These are phyloP conservation scores for Misopates orontium DNA, from an alignment of 257 asterid species.

Conservation along the genomic window DNA sequence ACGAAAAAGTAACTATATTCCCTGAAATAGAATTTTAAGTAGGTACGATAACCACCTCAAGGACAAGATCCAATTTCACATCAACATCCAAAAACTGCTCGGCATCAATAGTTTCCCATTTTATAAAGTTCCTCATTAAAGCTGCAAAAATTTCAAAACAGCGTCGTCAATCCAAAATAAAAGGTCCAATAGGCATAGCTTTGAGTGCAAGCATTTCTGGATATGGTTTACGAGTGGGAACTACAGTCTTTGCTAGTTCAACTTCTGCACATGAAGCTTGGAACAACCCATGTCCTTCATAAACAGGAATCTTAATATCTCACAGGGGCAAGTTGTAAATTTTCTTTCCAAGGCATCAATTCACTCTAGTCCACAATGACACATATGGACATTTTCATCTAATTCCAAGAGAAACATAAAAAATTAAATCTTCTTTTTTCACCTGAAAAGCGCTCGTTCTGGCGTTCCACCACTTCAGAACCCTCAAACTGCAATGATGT, in stretches of 20 bases:
- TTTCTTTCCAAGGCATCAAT: background rate
- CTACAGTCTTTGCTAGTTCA: too few relatives aligned
- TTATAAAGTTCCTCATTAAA: constrained; percentile 71
- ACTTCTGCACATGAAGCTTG: too few relatives aligned
- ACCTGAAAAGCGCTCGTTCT: constrained; percentile 81
- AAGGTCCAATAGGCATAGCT: background rate
- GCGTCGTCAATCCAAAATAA: background rate
- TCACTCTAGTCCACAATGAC: background rate
- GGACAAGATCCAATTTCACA: constrained; percentile 45
- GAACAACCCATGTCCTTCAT: too few relatives aligned
- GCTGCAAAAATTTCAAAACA: constrained; percentile 46
- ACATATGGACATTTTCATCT: background rate
- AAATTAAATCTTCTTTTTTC: background rate
- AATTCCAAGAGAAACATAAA: background rate
- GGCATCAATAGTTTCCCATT: constrained; percentile 60
- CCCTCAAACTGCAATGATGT: constrained; percentile 69
- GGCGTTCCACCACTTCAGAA: constrained; percentile 64
- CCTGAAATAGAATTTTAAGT: too few relatives aligned
- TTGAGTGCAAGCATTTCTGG: too few relatives aligned
- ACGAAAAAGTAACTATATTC: too few relatives aligned
- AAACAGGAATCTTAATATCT: too few relatives aligned
- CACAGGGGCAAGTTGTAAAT: background rate
- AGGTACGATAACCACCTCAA: constrained; percentile 43
- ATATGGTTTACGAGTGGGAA: too few relatives aligned
- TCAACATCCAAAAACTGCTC: constrained; percentile 63